Evolutionary conservation across 768 basidiomycete species (phyloP).

Genomic region (Boletus reticuloceps): DNA sequence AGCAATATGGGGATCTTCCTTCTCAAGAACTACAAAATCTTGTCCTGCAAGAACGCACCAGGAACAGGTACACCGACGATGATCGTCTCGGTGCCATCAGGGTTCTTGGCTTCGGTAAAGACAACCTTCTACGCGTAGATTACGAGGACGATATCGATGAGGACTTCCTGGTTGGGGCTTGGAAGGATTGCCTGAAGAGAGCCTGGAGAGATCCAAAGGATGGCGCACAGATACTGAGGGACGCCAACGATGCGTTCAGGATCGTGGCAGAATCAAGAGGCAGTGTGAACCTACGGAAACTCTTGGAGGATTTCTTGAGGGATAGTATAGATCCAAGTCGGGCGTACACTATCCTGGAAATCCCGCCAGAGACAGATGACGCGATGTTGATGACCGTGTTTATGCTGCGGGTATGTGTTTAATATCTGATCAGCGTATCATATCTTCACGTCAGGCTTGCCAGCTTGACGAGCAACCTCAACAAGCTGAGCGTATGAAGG

Average conservation of each 20-base stretch:
- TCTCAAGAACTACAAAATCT: conserved; percentile 53
- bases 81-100: conserved; percentile 49
- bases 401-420: conserved; percentile 56
- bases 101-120: conserved; percentile 65
- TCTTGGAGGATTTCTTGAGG: conserved; percentile 55
- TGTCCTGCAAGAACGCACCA: conserved; percentile 56
- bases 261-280: conserved; percentile 64
- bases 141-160: conserved; percentile 69
- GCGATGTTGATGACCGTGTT: conserved; percentile 74
- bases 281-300: conserved; percentile 45
- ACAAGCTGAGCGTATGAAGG: conserved; percentile 66
- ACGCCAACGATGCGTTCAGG: conserved; percentile 67
- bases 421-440: not conserved
- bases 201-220: conserved; percentile 48
- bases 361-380: conserved; percentile 71
- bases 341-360: conserved; percentile 71
- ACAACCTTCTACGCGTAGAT: conserved; percentile 60
- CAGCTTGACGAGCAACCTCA: conserved; percentile 72
- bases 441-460: conserved; percentile 6
- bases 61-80: conserved; percentile 59
- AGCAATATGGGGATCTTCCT: conserved; percentile 46
- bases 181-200: conserved; percentile 56
- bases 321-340: conserved; percentile 62
- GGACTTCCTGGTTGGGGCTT: conserved; percentile 67
- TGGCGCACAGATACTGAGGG: conserved; percentile 46